phyloP scores from a whole-genome alignment of 2,329 filamentous ascomycete species.

The Aspergillus uvarum region DNA sequence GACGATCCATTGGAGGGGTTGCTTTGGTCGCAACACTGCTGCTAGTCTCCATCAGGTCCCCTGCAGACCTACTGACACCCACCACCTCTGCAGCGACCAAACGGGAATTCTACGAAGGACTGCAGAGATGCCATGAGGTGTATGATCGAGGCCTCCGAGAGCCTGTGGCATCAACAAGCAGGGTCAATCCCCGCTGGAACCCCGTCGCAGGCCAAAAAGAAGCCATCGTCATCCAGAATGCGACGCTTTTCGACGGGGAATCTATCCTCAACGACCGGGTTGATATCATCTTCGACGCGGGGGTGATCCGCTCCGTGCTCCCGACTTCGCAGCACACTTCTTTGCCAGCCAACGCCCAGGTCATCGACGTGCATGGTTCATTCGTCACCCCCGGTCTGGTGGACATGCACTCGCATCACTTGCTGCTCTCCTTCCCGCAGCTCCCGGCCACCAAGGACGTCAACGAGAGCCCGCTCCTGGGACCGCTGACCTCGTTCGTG shows the following conservation, averaged over 20 bases:
- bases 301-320: neutral
- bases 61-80: too few species aligned
- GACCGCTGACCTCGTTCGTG: slow-evolving; percentile 61
- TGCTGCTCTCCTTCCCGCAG: slow-evolving; percentile 58
- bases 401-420: slow-evolving; percentile 70
- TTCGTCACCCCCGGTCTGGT: slow-evolving; percentile 64
- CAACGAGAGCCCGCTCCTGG: slow-evolving; percentile 61
- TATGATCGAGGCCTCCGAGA: neutral
- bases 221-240: neutral
- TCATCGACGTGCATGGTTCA: slow-evolving; percentile 2
- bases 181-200: neutral
- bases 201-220: neutral
- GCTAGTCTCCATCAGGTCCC: too few species aligned
- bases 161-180: neutral
- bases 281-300: neutral
- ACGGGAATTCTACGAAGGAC: neutral
- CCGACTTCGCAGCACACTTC: neutral
- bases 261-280: neutral
- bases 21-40: too few species aligned
- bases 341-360: neutral
- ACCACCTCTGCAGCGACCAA: neutral
- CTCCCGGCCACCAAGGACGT: slow-evolving; percentile 57
- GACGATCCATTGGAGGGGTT: too few species aligned
- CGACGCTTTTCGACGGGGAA: slow-evolving; percentile 2
- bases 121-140: neutral